Percentiles rank a stretch among this genome's conserved stretches.
phyloP scores from a whole-genome alignment of 148 eudicot species.

The Arctostaphylos glauca region DNA sequence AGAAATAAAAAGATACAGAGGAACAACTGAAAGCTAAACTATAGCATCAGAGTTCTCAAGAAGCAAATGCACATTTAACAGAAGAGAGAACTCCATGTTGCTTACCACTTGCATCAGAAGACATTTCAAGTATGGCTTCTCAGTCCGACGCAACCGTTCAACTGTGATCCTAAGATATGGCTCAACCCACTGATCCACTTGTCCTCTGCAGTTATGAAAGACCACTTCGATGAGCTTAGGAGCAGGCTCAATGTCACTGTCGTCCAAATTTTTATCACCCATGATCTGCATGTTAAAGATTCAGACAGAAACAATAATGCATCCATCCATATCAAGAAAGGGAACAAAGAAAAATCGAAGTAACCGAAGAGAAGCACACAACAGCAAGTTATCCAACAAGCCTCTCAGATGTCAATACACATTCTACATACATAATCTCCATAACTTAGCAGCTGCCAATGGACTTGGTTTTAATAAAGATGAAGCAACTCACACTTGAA shows the following conservation, averaged over 20 bases:
- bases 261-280: constrained; percentile 91
- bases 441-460: neutral
- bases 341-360: constrained; percentile 1
- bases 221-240: constrained; percentile 96
- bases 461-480: neutral
- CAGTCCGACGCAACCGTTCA: constrained; percentile 76
- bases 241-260: constrained; percentile 96
- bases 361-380: neutral
- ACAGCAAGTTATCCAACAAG: neutral
- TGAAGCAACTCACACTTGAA: constrained; percentile 59
- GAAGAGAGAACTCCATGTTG: constrained; percentile 1
- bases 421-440: neutral
- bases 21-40: neutral
- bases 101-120: constrained; percentile 93
- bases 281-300: constrained; percentile 47
- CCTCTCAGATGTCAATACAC: neutral
- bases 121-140: constrained; percentile 73
- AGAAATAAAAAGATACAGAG: neutral
- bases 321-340: neutral
- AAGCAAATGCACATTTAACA: neutral
- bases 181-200: constrained; percentile 96
- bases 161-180: constrained; percentile 76
- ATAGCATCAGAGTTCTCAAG: neutral
- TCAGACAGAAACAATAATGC: neutral
- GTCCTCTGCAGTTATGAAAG: constrained; percentile 89